A percentile compares a stretch with the other conserved stretches of the same genome.
Conservation (phyloP, 106 monocot species). For the Platanthera zijinensis region DNA sequence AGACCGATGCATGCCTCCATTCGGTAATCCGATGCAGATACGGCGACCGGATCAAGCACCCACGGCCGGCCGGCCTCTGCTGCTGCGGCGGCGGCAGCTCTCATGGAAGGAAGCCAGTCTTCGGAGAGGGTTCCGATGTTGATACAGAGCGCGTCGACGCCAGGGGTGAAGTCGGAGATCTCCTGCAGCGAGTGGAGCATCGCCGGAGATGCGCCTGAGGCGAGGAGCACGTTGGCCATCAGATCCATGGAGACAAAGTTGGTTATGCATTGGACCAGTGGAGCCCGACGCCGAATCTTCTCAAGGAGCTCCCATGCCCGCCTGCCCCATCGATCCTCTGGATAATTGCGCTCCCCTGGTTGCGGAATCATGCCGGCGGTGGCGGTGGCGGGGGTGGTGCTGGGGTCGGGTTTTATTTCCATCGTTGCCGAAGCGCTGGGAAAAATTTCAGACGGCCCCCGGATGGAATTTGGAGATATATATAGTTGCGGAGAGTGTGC, state of each 20-base stretch:
- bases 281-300: constrained; percentile 37
- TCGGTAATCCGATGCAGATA: constrained; percentile 58
- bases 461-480: too few species aligned
- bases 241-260: constrained; percentile 95
- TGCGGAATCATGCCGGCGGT: neutral
- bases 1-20: constrained; percentile 57
- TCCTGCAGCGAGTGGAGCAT: constrained; percentile 78
- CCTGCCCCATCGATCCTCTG: constrained; percentile 24
- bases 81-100: constrained; percentile 47
- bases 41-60: constrained; percentile 96
- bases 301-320: constrained; percentile 48
- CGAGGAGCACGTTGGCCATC: constrained; percentile 77
- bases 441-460: too few species aligned
- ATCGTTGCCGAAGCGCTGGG: neutral
- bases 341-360: neutral
- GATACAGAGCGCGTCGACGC: constrained; percentile 48
- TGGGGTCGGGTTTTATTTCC: neutral
- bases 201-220: constrained; percentile 82
- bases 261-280: constrained; percentile 87
- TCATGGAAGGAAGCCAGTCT: constrained; percentile 72
- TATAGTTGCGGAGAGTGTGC: too few species aligned
- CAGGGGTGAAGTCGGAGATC: constrained; percentile 74
- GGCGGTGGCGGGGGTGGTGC: neutral
- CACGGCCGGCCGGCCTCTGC: constrained; percentile 34
- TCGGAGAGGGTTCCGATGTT: constrained; percentile 82